These are phyloP conservation scores for Physcia stellaris DNA, from an alignment of 495 filamentous ascomycete genomes.

Conservation along the genomic window DNA sequence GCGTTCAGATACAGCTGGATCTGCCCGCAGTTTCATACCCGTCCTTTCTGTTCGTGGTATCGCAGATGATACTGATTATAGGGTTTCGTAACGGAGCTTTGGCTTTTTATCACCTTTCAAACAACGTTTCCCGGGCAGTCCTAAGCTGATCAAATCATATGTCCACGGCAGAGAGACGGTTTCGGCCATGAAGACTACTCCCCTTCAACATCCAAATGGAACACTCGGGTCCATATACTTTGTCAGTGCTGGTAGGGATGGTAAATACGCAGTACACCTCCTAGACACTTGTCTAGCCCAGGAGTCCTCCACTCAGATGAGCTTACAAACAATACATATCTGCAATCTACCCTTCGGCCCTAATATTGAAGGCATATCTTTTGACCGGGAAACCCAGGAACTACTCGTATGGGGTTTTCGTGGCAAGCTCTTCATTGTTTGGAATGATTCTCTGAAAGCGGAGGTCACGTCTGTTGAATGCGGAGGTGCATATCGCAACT, in stretches of 20 bases:
- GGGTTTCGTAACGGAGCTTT: slow-evolving; percentile 55
- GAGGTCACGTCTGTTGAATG: slow-evolving; percentile 61
- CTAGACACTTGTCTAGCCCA: slow-evolving; percentile 13
- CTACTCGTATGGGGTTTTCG: slow-evolving; percentile 71
- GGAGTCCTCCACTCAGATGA: slow-evolving; percentile 6
- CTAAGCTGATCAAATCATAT: slow-evolving; percentile 8
- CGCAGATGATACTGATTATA: slow-evolving; percentile 38
- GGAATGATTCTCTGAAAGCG: slow-evolving; percentile 52
- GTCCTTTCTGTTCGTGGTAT: slow-evolving; percentile 24
- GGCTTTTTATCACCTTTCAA: slow-evolving; percentile 32
- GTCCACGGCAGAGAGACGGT: slow-evolving; percentile 54
- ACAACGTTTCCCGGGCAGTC: background rate
- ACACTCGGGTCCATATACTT: slow-evolving; percentile 27
- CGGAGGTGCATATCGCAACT: slow-evolving; percentile 68
- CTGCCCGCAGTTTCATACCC: slow-evolving; percentile 19
- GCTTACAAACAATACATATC: slow-evolving; percentile 36
- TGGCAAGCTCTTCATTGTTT: slow-evolving; percentile 62
- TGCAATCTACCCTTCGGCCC: slow-evolving; percentile 46
- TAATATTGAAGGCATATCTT: slow-evolving; percentile 53
- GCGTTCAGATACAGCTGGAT: background rate
- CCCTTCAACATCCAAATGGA: slow-evolving; percentile 11
- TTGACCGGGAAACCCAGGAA: slow-evolving; percentile 30
- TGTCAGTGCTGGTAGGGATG: slow-evolving; percentile 62
- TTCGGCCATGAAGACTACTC: slow-evolving; percentile 37
- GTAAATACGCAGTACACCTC: slow-evolving; percentile 47